These are phyloP conservation scores for Pichia nanzhaoensis DNA, from an alignment of 805 yeast species.

Conservation along the genomic window DNA sequence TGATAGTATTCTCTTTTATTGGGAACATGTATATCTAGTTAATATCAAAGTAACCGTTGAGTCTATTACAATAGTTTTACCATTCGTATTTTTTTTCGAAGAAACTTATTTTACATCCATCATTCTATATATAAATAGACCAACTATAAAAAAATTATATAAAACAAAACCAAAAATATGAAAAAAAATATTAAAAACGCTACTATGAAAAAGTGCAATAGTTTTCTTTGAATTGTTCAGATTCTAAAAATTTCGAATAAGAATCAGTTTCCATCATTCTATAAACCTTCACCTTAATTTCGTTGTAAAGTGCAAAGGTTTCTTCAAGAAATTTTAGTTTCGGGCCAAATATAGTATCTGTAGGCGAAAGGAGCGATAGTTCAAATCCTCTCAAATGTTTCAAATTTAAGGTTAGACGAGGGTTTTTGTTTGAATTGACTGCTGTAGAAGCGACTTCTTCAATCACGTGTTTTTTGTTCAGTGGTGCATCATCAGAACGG, in stretches of 20 bases:
- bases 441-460: neutral
- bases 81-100: too few relatives aligned
- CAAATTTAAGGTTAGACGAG: conserved; percentile 4
- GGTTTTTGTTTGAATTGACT: neutral
- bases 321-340: conserved; percentile 33
- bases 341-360: conserved; percentile 27
- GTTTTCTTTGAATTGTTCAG: conserved; percentile 34
- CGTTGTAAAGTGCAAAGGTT: conserved; percentile 39
- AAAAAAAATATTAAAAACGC: neutral
- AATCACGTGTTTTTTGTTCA: too few relatives aligned
- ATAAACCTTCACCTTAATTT: conserved; percentile 43
- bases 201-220: conserved; percentile 5
- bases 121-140: neutral
- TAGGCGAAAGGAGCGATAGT: conserved; percentile 25
- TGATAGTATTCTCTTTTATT: neutral
- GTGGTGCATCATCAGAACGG: too few relatives aligned
- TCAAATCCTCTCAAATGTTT: conserved; percentile 5
- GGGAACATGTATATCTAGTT: conserved; percentile 10
- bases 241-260: conserved; percentile 56
- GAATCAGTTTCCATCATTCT: conserved; percentile 68
- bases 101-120: too few relatives aligned
- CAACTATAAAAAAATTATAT: neutral
- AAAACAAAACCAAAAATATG: neutral
- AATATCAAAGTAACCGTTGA: neutral
- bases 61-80: too few relatives aligned